Conservation (phyloP, 1,284 basidiomycete genomes). For the Leccinum pseudoinsigne region DNA sequence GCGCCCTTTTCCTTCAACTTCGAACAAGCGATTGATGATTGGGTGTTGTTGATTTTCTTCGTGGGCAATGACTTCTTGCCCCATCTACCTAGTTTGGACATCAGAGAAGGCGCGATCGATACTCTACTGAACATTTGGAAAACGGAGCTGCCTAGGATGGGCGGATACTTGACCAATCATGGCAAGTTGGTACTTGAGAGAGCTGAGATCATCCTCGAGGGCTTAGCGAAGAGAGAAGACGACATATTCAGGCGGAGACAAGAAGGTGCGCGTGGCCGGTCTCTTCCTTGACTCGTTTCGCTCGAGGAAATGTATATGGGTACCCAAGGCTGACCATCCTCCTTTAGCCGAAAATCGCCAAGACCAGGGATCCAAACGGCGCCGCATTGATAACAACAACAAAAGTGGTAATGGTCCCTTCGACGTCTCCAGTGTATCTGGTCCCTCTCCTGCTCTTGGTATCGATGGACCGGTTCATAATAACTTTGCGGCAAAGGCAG, state of each 20-base stretch:
- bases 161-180: slow-evolving; percentile 95
- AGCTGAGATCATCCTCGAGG: slow-evolving; percentile 94
- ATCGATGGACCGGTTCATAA: slow-evolving; percentile 57
- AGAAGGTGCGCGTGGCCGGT: slow-evolving; percentile 67
- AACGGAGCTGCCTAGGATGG: slow-evolving; percentile 90
- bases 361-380: slow-evolving; percentile 85
- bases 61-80: slow-evolving; percentile 99
- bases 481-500: slow-evolving; percentile 71
- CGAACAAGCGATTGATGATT: slow-evolving; percentile 98
- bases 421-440: slow-evolving; percentile 35
- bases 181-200: slow-evolving; percentile 86
- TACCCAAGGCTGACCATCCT: slow-evolving; percentile 16
- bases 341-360: slow-evolving; percentile 87
- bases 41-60: slow-evolving; percentile 99
- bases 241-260: slow-evolving; percentile 93
- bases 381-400: slow-evolving; percentile 71
- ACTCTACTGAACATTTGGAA: slow-evolving; percentile 96
- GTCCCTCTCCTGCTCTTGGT: slow-evolving; percentile 55
- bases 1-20: slow-evolving; percentile 89
- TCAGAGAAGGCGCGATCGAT: slow-evolving; percentile 98
- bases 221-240: slow-evolving; percentile 90
- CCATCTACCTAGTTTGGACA: slow-evolving; percentile 97
- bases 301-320: background rate
- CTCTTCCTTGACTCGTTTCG: slow-evolving; percentile 7
- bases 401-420: slow-evolving; percentile 40